Evolutionary conservation across 1,284 basidiomycete species (phyloP).

Genomic region (Meripilus lineatus): DNA sequence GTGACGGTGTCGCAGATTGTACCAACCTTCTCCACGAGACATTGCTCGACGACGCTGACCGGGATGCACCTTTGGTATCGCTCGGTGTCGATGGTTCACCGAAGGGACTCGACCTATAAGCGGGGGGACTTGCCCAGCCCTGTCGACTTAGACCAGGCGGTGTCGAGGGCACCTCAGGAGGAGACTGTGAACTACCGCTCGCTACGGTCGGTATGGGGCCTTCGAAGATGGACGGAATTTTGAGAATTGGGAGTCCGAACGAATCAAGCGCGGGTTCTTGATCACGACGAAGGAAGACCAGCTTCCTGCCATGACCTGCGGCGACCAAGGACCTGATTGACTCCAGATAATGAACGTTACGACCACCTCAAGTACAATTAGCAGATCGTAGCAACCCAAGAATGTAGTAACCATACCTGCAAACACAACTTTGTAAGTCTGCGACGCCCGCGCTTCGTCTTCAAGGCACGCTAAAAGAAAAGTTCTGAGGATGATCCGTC

Average conservation of each 20-base stretch:
- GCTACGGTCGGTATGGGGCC: too few relatives aligned
- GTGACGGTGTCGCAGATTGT: background rate
- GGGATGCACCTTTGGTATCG: too few relatives aligned
- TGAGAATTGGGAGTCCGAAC: conserved; percentile 49
- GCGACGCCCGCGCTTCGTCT: conserved; percentile 54
- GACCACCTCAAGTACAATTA: conserved; percentile 43
- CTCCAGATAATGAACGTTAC: conserved; percentile 70
- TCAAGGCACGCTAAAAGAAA: conserved; percentile 44
- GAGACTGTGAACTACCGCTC: background rate
- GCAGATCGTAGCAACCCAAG: background rate
- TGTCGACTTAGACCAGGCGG: conserved; percentile 1
- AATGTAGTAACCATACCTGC: conserved; percentile 38
- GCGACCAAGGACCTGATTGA: conserved; percentile 60
- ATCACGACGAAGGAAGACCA: conserved; percentile 64
- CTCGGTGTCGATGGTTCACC: too few relatives aligned
- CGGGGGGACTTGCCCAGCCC: background rate
- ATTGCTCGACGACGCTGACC: too few relatives aligned
- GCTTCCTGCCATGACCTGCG: conserved; percentile 57
- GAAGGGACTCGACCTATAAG: background rate
- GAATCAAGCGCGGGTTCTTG: conserved; percentile 50
- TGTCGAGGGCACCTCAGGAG: background rate
- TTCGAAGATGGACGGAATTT: conserved; percentile 60
- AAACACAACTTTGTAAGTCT: conserved; percentile 59
- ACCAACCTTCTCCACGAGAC: too few relatives aligned
- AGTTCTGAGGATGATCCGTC: background rate